phyloP scores from a whole-genome alignment of 1,139 yeast species.

The Geotrichum fermentans region DNA sequence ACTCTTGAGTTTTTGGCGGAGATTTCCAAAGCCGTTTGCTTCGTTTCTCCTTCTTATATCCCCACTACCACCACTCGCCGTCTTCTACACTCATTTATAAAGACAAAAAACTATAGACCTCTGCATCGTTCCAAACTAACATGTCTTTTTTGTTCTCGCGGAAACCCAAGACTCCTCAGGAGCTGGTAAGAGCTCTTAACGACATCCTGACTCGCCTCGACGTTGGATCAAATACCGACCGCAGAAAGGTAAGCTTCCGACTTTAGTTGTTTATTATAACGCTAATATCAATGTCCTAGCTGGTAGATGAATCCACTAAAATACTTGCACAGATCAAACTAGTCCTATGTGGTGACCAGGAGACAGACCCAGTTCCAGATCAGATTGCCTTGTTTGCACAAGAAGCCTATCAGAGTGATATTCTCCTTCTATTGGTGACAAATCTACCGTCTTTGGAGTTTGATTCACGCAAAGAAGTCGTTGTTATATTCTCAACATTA shows the following conservation, averaged over 20 bases:
- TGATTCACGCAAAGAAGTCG: constrained; percentile 83
- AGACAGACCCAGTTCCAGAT: constrained; percentile 67
- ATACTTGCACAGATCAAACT: constrained; percentile 62
- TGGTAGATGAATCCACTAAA: constrained; percentile 73
- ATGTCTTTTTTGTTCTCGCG: constrained; percentile 92
- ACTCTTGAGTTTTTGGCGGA: too few relatives aligned
- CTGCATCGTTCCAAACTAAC: too few relatives aligned
- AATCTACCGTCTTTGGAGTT: constrained; percentile 68
- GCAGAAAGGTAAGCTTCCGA: constrained; percentile 40
- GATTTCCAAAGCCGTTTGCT: too few relatives aligned
- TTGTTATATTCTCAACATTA: constrained; percentile 65
- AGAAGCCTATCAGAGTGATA: constrained; percentile 69
- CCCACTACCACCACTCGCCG: too few relatives aligned
- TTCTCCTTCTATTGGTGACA: constrained; percentile 55
- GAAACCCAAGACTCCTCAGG: constrained; percentile 88
- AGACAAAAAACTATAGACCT: too few relatives aligned
- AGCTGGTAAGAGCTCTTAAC: constrained; percentile 66
- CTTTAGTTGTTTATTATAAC: too few relatives aligned
- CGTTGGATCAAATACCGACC: constrained; percentile 42
- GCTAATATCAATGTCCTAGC: constrained; percentile 36
- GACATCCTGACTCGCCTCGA: constrained; percentile 72
- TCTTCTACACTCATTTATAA: too few relatives aligned
- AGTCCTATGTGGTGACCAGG: constrained; percentile 72
- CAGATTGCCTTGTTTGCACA: constrained; percentile 63
- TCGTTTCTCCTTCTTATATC: too few relatives aligned